Percentiles rank a stretch among this genome's conserved stretches.
These are phyloP conservation scores for Mortierella antarctica DNA, from an alignment of 192 early-diverging fungal species.

Conservation along the genomic window DNA sequence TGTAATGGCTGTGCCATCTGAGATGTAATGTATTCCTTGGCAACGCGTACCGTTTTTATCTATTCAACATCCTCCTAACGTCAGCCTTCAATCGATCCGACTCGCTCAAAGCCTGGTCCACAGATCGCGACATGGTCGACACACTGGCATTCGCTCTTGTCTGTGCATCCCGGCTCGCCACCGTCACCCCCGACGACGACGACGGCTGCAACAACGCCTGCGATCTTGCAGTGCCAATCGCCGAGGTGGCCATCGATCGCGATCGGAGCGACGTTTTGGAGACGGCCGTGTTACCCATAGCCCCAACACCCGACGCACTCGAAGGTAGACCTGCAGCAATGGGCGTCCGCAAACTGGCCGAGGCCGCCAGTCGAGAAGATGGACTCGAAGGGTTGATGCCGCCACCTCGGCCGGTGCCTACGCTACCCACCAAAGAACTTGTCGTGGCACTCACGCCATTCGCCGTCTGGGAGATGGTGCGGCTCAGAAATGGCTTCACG, in stretches of 20 bases:
- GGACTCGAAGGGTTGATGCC: slow-evolving; percentile 4
- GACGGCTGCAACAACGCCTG: slow-evolving; percentile 24
- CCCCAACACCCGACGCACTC: slow-evolving; percentile 26
- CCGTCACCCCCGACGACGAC: slow-evolving; percentile 7
- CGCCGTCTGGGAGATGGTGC: slow-evolving; percentile 20
- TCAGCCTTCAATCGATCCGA: slow-evolving; percentile 44
- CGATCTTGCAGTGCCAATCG: slow-evolving; percentile 34
- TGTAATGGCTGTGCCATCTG: too few species aligned
- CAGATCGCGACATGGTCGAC: slow-evolving; percentile 23
- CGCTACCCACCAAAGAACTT: slow-evolving; percentile 30
- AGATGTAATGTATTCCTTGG: too few species aligned
- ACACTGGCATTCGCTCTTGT: slow-evolving; percentile 32
- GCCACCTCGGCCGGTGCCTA: slow-evolving; percentile 23
- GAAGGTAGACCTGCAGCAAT: slow-evolving; percentile 44
- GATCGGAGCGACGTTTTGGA: slow-evolving; percentile 42
- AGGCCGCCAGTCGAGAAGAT: slow-evolving; percentile 29
- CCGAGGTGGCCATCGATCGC: slow-evolving; percentile 31
- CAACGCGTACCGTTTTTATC: slow-evolving; percentile 1
- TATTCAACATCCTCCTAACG: slow-evolving; percentile 37
- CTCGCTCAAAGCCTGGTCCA: slow-evolving; percentile 49
- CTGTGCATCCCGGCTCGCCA: slow-evolving; percentile 36
- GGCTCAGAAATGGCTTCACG: slow-evolving; percentile 37
- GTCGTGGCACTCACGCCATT: slow-evolving; percentile 7
- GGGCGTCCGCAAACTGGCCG: slow-evolving; percentile 22
- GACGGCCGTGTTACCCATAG: slow-evolving; percentile 28